Base-by-base conservation (phyloP, 1,284 basidiomycete species). In the Takashimella koratensis region DNA sequence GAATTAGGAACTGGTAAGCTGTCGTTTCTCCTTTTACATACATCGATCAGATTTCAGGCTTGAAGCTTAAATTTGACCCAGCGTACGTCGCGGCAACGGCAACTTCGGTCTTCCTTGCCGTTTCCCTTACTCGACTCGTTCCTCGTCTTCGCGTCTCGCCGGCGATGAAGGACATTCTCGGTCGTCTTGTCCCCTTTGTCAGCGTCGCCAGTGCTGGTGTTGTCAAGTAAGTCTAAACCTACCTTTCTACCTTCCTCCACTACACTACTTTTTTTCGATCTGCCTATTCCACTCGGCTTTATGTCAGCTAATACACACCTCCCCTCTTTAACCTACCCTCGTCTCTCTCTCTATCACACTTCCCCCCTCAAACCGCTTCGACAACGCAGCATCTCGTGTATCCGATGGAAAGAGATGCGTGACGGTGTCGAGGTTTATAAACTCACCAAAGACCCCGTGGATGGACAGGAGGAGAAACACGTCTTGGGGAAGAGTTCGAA, bases 361-460 rank as follows among this genome's bases (percentile, higher is more conserved):
- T 6, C 21, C 30, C 13, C 5, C n/a, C n/a, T 30, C 24, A 13
- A 19, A 6, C 22, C 16, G 13, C 40, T 19, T 36, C 20, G 36
- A 41, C 8, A 45, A 20, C 16, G 5, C 47, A 73, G 69, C 60
- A 79, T 80, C 53, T 76, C 76, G 10, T 75, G 79, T 57, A 81
- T 81, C 73, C 64, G 80, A 19, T 82, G 79, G 80, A 82, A 81
- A 61, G 80, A 81, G 68, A 80, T 82, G 71, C 66, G 76, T 8
- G 79, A 81, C 56, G 80, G 80, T 19, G 73, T 81, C 44, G 74
- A 76, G 30, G 74, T 82, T 13, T 81, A 70, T 67, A 66, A 72
- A 41, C 43, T 75, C 21, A 57, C 53, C 1, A 41, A 58, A 4
- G 53, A 65, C 52, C 53, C 66, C 20, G 55, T 52, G 13, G 57